A percentile compares a stretch with the other conserved stretches of the same genome.
Evolutionary conservation across 2,329 filamentous ascomycete species (phyloP).

Genomic region (Neofusicoccum kwambonambiense): DNA sequence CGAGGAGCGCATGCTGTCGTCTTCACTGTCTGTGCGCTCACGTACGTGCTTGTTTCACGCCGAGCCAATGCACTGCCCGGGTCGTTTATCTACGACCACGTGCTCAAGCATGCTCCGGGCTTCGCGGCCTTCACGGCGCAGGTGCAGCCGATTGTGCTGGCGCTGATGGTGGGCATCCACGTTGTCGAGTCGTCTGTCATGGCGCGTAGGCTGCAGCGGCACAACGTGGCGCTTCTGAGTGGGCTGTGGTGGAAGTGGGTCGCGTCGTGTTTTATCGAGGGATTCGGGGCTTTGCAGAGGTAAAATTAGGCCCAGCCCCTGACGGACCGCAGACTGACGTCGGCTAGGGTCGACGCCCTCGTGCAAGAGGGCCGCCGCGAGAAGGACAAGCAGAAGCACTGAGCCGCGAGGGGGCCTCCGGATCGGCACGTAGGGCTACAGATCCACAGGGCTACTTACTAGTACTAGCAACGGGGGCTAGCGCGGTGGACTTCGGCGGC

Average conservation of each 20-base stretch:
- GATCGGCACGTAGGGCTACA: not conserved
- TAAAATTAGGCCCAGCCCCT: constrained; percentile 19
- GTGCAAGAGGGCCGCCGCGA: constrained; percentile 26
- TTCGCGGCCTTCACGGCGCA: constrained; percentile 60
- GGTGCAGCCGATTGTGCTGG: constrained; percentile 59
- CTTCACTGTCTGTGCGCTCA: constrained; percentile 46
- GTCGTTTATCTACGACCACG: constrained; percentile 34
- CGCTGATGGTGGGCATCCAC: constrained; percentile 65
- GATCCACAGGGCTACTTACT: constrained; percentile 15
- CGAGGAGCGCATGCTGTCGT: constrained; percentile 53
- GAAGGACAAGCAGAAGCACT: constrained; percentile 42
- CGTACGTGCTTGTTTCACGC: constrained; percentile 31
- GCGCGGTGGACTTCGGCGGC: constrained; percentile 13
- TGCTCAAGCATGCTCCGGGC: constrained; percentile 52
- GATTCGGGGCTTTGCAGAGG: constrained; percentile 48
- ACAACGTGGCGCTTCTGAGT: constrained; percentile 52
- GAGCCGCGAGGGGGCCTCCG: constrained; percentile 14
- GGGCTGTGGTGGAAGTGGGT: constrained; percentile 56
- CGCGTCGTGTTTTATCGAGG: constrained; percentile 53
- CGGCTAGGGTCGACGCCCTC: constrained; percentile 15
- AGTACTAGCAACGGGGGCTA: constrained; percentile 4
- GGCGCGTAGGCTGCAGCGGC: constrained; percentile 47
- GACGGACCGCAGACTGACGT: constrained; percentile 2
- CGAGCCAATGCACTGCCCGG: constrained; percentile 34
- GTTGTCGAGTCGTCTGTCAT: constrained; percentile 57